Evolutionary conservation across 2,329 filamentous ascomycete species (phyloP).

Genomic region (Penicillium glabrum): DNA sequence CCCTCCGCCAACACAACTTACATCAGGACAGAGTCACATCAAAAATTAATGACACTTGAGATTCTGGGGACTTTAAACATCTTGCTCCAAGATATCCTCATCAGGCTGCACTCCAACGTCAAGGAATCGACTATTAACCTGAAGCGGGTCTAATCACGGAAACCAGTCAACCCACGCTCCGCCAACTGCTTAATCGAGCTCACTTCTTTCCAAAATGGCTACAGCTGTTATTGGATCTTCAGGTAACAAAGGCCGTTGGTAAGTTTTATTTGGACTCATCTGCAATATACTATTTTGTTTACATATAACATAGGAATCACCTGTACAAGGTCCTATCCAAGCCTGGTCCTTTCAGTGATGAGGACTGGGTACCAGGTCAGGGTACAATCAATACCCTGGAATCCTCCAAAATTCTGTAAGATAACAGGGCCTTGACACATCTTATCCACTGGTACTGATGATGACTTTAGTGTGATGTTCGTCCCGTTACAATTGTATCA

Average conservation of each 20-base stretch:
- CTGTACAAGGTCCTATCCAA: slow-evolving; percentile 77
- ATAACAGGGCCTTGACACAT: neutral
- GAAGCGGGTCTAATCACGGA: neutral
- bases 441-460: slow-evolving; percentile 20
- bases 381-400: slow-evolving; percentile 60
- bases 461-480: slow-evolving; percentile 52
- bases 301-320: slow-evolving; percentile 64
- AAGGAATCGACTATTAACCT: neutral
- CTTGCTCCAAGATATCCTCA: too few relatives aligned
- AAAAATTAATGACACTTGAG: neutral
- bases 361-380: slow-evolving; percentile 54
- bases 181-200: neutral
- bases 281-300: neutral
- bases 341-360: slow-evolving; percentile 77
- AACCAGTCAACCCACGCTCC: neutral
- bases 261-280: slow-evolving; percentile 12
- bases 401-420: slow-evolving; percentile 73
- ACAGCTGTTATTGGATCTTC: neutral
- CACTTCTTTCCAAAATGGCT: neutral
- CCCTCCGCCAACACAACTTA: slow-evolving; percentile 7
- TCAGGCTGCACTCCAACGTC: neutral
- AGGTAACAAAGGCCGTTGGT: slow-evolving; percentile 12
- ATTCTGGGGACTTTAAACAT: too few relatives aligned
- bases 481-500: slow-evolving; percentile 26
- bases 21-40: neutral